These are phyloP conservation scores for Chalciporus piperatus DNA, from an alignment of 768 basidiomycete genomes.

Conservation along the genomic window DNA sequence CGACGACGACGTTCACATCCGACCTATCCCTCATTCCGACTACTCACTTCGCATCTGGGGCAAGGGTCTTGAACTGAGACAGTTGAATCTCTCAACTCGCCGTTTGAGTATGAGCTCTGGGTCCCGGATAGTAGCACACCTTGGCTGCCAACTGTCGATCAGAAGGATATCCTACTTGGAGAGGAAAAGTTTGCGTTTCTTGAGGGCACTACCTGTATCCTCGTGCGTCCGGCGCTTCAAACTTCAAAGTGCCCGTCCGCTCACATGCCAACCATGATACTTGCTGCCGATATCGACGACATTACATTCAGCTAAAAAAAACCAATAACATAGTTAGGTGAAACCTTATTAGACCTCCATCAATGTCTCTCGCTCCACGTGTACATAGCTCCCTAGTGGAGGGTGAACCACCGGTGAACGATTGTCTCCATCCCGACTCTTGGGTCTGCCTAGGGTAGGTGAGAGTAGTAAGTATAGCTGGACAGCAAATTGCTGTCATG, in stretches of 20 bases:
- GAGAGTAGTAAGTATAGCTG: too few species aligned
- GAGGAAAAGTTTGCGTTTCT: not conserved
- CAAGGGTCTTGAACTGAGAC: not conserved
- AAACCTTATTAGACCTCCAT: too few species aligned
- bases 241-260: not conserved
- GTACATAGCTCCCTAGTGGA: too few species aligned
- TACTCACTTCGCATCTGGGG: conserved; percentile 2
- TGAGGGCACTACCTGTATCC: not conserved
- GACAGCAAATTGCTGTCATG: too few species aligned
- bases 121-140: not conserved
- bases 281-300: not conserved
- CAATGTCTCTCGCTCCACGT: too few species aligned
- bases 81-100: not conserved
- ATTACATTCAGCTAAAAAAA: not conserved
- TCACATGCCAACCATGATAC: not conserved
- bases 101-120: not conserved
- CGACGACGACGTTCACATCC: not conserved
- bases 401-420: too few species aligned
- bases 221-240: not conserved
- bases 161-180: not conserved
- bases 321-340: too few species aligned
- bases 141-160: not conserved
- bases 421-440: too few species aligned
- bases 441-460: too few species aligned
- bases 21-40: not conserved